Evolutionary conservation across 352 stramenopile species (phyloP), one percentile per base, ranked within the genome.

Genomic region (Pythium chondricola): DNA sequence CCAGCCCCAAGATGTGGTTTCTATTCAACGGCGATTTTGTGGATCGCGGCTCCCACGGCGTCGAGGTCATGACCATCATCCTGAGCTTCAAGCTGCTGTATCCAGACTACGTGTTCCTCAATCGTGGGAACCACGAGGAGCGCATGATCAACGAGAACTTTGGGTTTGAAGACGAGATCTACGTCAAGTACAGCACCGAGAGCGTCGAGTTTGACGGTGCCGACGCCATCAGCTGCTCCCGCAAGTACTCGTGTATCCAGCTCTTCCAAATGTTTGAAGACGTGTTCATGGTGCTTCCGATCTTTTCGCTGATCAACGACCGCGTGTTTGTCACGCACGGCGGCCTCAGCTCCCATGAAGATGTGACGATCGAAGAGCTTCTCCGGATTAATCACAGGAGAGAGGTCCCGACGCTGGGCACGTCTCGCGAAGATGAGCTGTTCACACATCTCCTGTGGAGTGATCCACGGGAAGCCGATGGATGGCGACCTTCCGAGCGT

Each of bases 1-100:
- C 95, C 1, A 89, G 67, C 36, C 52, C 65, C 16, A 91, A 88
- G 39, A 97, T 87, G 37, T 88, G 79, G 72, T 97, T 97, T 61
- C 61, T 98, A 0, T 98, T 98, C 61, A 98, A 98, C 48, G 94
- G 94, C 3, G 93, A 98, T 56, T 98, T 97, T 58, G 95, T 98
- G 20, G 95, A 98, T 65, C 82, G 95, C 2, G 95, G 95, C 4
- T 82, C 71, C 1, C 78, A 97, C 26, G 90, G 91, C 20, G 74
- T 95, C n/a, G 93, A 98, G 59, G 83, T 97, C 4, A 86, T 97
- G 38, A 71, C 89, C 29, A 56, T 91, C n/a, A 52, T 97, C 24
- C 66, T 96, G 5, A 77, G 76, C 1, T 96, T 97, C 57, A 96
- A 96, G 66, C 55, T 97, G 3, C 41, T 95, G 30, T 90, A 93